phyloP scores from a whole-genome alignment of 768 basidiomycete species.

The Russula emetica region DNA sequence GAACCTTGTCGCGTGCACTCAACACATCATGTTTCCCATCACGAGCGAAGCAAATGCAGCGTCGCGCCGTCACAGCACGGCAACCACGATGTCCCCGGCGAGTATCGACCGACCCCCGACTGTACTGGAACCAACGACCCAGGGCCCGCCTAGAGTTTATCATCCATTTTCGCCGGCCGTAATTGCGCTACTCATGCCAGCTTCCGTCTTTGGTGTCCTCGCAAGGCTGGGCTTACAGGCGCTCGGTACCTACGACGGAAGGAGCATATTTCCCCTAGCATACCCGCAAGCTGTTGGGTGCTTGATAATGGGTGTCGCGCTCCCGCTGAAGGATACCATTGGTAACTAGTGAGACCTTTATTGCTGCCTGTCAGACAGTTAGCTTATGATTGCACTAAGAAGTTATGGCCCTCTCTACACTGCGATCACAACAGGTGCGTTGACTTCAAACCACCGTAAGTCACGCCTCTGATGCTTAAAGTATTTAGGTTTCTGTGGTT shows the following conservation, averaged over 20 bases:
- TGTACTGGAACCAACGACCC: conserved; percentile 34
- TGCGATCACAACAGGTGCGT: conserved; percentile 76
- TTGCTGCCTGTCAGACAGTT: conserved; percentile 17
- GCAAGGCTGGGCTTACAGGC: conserved; percentile 75
- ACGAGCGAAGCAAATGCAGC: background rate
- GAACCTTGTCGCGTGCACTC: background rate
- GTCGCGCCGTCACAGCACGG: conserved; percentile 18
- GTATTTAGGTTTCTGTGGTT: conserved; percentile 84
- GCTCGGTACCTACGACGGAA: conserved; percentile 67
- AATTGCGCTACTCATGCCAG: conserved; percentile 68
- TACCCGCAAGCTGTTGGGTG: conserved; percentile 89
- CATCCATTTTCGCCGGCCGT: conserved; percentile 59
- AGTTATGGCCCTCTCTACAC: conserved; percentile 90
- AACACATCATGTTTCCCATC: background rate
- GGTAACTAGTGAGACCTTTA: conserved; percentile 61
- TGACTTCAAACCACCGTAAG: background rate
- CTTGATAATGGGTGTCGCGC: conserved; percentile 80
- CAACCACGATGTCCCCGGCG: conserved; percentile 39
- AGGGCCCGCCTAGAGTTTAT: conserved; percentile 35
- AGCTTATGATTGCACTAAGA: conserved; percentile 2
- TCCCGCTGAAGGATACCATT: conserved; percentile 68
- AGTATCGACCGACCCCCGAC: conserved; percentile 42
- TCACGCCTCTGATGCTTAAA: background rate
- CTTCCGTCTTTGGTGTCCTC: conserved; percentile 81
- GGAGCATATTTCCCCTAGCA: conserved; percentile 73